Conservation (phyloP, 257 asterid genomes). For the Solanum verrucosum region DNA sequence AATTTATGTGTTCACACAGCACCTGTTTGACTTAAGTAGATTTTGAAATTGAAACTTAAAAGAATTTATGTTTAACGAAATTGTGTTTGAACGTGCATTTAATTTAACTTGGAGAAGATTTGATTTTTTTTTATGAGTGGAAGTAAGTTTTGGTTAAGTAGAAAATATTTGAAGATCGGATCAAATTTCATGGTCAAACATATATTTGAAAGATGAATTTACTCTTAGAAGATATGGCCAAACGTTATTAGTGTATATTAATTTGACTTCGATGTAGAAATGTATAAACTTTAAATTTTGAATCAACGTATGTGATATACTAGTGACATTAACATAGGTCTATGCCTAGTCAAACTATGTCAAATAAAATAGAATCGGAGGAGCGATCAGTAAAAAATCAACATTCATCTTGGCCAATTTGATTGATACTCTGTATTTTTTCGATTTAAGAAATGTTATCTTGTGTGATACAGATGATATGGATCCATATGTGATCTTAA, state of each 20-base stretch:
- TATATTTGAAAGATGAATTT: too few relatives aligned
- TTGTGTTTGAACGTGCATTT: neutral
- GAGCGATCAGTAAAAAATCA: too few relatives aligned
- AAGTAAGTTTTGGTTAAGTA: neutral
- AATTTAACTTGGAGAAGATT: neutral
- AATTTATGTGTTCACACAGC: neutral
- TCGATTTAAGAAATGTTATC: neutral
- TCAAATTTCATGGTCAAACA: neutral
- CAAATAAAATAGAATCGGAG: neutral
- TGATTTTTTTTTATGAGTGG: neutral
- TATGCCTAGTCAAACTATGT: neutral
- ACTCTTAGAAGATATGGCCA: too few relatives aligned
- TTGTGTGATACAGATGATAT: constrained; percentile 27
- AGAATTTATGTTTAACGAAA: too few relatives aligned
- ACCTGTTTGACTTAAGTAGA: neutral
- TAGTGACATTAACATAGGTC: neutral
- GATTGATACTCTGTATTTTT: neutral
- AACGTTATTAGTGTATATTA: neutral
- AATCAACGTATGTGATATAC: neutral
- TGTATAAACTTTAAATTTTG: neutral
- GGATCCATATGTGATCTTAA: constrained; percentile 49
- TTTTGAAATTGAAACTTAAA: too few relatives aligned
- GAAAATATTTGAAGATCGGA: neutral
- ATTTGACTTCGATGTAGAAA: neutral
- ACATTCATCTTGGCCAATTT: neutral